These are phyloP conservation scores for Emergomyces pasteurianus DNA, from an alignment of 2,329 filamentous ascomycete species.

Conservation along the genomic window DNA sequence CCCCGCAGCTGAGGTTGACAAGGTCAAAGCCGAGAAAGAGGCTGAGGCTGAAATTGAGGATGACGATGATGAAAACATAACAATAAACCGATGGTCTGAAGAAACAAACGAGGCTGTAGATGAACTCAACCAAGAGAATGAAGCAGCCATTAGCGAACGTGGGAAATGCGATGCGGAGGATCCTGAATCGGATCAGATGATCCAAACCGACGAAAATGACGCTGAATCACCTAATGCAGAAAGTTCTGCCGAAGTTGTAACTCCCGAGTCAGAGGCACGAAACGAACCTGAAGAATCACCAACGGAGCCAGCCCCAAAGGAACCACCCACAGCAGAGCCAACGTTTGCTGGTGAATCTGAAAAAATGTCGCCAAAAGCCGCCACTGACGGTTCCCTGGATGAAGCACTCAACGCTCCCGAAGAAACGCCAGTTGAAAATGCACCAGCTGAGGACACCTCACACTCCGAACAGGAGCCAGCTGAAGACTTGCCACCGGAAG, in stretches of 20 bases:
- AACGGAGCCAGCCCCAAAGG: neutral
- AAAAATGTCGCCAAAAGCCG: slow-evolving; percentile 1
- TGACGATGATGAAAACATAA: neutral
- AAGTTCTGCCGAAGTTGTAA: neutral
- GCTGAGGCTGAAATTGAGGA: slow-evolving; percentile 14
- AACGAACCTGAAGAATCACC: neutral
- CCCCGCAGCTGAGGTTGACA: slow-evolving; percentile 4
- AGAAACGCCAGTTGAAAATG: neutral
- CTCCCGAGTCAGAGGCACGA: neutral
- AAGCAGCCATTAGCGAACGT: neutral
- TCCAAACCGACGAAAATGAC: slow-evolving; percentile 4
- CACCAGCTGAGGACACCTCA: neutral
- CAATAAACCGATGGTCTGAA: neutral
- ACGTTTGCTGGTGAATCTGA: neutral
- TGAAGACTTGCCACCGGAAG: slow-evolving; percentile 2
- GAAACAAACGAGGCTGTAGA: slow-evolving; percentile 16
- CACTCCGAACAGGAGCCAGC: neutral
- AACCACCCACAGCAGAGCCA: neutral
- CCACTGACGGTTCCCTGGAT: neutral
- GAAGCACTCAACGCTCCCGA: too few relatives aligned
- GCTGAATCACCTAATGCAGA: neutral
- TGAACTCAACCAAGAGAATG: slow-evolving; percentile 5
- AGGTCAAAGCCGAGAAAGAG: slow-evolving; percentile 11
- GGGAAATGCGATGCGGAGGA: neutral
- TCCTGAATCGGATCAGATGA: neutral